Conservation (phyloP, 208 protist species). For the Leishmania martiniquensis region DNA sequence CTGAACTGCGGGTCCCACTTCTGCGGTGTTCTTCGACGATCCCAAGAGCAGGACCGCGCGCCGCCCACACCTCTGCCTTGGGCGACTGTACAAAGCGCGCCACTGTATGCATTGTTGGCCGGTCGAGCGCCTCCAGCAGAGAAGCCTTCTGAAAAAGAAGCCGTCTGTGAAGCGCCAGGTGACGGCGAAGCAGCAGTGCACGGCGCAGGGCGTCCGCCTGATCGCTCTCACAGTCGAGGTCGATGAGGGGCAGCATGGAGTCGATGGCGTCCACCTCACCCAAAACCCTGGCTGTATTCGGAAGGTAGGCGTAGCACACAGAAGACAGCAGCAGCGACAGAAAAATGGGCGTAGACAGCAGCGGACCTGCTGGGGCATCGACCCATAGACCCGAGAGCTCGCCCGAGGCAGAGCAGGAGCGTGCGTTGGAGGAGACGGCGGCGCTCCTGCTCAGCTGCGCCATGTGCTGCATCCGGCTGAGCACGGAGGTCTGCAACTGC, state of each 20-base stretch:
- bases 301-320: slow-evolving; percentile 51
- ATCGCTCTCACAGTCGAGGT: slow-evolving; percentile 52
- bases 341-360: slow-evolving; percentile 36
- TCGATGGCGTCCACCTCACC: slow-evolving; percentile 72
- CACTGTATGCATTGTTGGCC: slow-evolving; percentile 37
- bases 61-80: neutral
- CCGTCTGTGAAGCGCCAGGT: slow-evolving; percentile 48
- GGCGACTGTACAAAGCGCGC: slow-evolving; percentile 33
- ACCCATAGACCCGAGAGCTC: neutral
- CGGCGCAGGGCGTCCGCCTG: slow-evolving; percentile 70
- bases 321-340: slow-evolving; percentile 39
- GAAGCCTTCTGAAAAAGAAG: slow-evolving; percentile 56
- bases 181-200: slow-evolving; percentile 55
- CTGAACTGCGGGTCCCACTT: neutral
- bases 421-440: neutral
- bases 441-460: neutral
- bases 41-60: neutral
- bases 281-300: slow-evolving; percentile 48
- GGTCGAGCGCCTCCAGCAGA: slow-evolving; percentile 44
- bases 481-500: slow-evolving; percentile 36
- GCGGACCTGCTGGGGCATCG: neutral
- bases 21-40: neutral
- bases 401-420: neutral
- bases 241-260: slow-evolving; percentile 59
- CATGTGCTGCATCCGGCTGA: slow-evolving; percentile 21